Conservation (phyloP, 1,139 yeast genomes). For the Sugiyamaella xylanicola region DNA sequence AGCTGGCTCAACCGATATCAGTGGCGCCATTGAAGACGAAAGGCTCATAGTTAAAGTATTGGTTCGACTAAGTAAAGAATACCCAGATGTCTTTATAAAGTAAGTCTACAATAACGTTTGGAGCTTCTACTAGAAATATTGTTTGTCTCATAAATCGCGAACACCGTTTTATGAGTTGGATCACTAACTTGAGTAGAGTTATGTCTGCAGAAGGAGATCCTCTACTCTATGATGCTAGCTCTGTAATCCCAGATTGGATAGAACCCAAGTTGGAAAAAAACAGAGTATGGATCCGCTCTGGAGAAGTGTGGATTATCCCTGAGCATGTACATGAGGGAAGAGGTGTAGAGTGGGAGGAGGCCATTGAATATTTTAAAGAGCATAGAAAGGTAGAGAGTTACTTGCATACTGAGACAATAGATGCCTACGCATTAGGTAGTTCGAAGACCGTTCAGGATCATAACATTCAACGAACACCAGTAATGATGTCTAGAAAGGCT, state of each 20-base stretch:
- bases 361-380: slow-evolving; percentile 3
- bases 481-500: slow-evolving; percentile 26
- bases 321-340: slow-evolving; percentile 19
- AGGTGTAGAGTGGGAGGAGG: slow-evolving; percentile 9
- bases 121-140: too few species aligned
- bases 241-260: slow-evolving; percentile 50
- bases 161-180: too few species aligned
- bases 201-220: slow-evolving; percentile 64
- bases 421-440: neutral
- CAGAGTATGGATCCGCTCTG: slow-evolving; percentile 41
- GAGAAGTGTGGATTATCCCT: slow-evolving; percentile 34
- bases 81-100: slow-evolving; percentile 49
- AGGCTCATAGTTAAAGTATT: slow-evolving; percentile 50
- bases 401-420: neutral
- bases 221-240: slow-evolving; percentile 53
- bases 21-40: slow-evolving; percentile 51
- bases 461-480: slow-evolving; percentile 27
- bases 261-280: slow-evolving; percentile 47
- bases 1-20: slow-evolving; percentile 50
- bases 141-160: too few species aligned
- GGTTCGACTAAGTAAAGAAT: slow-evolving; percentile 43
- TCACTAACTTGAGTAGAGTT: too few species aligned
- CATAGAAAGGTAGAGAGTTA: neutral
- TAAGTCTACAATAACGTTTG: too few species aligned
- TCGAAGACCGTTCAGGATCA: neutral